phyloP scores from a whole-genome alignment of 306 rosid species.

The Benincasa hispida region DNA sequence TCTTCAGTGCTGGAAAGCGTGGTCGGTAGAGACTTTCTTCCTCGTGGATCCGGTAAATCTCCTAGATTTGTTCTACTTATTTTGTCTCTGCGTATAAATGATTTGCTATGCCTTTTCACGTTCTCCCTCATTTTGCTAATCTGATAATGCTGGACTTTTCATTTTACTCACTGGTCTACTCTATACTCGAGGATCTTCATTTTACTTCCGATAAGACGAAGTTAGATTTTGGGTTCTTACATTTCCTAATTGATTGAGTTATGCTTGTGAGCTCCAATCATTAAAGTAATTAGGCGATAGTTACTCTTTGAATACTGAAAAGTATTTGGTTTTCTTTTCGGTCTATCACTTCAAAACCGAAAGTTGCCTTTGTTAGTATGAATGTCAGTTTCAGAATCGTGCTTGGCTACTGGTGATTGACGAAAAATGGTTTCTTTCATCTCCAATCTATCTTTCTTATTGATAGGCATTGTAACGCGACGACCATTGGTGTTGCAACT shows the following conservation, averaged over 20 bases:
- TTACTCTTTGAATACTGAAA: background rate
- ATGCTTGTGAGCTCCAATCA: background rate
- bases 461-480: conserved; percentile 84
- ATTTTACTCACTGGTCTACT: background rate
- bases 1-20: conserved; percentile 96
- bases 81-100: background rate
- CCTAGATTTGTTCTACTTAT: background rate
- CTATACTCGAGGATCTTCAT: background rate
- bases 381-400: background rate
- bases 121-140: background rate
- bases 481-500: conserved; percentile 94
- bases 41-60: conserved; percentile 91
- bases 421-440: background rate
- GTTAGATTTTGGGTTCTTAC: background rate
- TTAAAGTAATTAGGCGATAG: background rate
- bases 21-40: conserved; percentile 94
- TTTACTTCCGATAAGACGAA: background rate
- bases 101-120: background rate
- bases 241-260: background rate
- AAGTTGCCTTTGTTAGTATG: background rate
- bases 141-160: background rate
- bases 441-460: background rate
- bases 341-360: background rate
- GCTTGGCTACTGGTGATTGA: background rate
- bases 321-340: background rate